Percentiles rank a stretch among this genome's conserved stretches.
Conservation (phyloP, 1,139 yeast genomes). For the Zhuliangozyma parablackwelliae region DNA sequence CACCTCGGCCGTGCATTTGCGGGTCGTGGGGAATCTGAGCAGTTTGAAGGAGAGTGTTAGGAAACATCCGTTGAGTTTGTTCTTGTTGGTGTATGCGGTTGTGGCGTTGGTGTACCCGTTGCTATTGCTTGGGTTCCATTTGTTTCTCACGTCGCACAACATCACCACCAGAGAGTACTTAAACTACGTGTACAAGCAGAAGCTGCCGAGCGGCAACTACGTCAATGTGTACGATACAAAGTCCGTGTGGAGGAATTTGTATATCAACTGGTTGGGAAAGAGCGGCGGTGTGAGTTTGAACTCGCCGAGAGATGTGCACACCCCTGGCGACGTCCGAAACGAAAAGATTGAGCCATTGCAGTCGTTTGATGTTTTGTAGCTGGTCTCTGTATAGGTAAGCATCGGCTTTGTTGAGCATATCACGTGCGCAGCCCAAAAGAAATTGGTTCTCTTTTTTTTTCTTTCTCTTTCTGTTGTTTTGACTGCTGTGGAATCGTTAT, state of each 20-base stretch:
- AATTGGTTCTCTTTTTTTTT: too few relatives aligned
- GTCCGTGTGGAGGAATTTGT: slow-evolving; percentile 35
- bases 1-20: slow-evolving; percentile 25
- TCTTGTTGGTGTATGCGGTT: slow-evolving; percentile 45
- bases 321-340: slow-evolving; percentile 43
- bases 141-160: slow-evolving; percentile 51
- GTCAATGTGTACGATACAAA: slow-evolving; percentile 43
- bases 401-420: background rate
- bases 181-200: slow-evolving; percentile 25
- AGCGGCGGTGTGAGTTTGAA: slow-evolving; percentile 44
- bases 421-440: too few relatives aligned
- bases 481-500: too few relatives aligned
- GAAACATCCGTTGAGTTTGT: slow-evolving; percentile 38
- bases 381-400: background rate
- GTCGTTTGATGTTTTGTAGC: slow-evolving; percentile 4
- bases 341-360: slow-evolving; percentile 19
- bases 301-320: slow-evolving; percentile 30
- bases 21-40: slow-evolving; percentile 4
- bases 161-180: slow-evolving; percentile 70
- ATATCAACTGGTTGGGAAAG: slow-evolving; percentile 45
- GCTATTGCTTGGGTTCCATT: slow-evolving; percentile 49
- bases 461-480: too few relatives aligned
- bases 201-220: slow-evolving; percentile 12
- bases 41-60: slow-evolving; percentile 17
- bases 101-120: slow-evolving; percentile 51